These are phyloP conservation scores for Kodamaea hsintzibuensis DNA, from an alignment of 805 yeast genomes.

Conservation along the genomic window DNA sequence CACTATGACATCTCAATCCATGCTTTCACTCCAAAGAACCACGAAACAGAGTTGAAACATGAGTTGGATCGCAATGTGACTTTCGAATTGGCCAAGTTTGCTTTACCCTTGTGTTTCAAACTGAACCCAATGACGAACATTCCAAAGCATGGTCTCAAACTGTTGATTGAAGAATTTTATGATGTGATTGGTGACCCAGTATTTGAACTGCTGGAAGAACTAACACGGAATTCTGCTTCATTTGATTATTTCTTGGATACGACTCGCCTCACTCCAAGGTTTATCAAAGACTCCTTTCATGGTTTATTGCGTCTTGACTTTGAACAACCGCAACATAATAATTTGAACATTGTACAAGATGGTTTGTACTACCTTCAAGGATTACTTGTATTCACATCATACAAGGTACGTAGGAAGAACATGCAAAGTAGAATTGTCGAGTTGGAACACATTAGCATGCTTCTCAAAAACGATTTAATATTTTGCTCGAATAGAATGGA, in stretches of 20 bases:
- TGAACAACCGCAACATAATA: constrained; percentile 22
- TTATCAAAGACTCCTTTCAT: constrained; percentile 50
- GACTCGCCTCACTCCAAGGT: constrained; percentile 42
- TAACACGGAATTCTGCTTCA: constrained; percentile 47
- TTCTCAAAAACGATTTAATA: constrained; percentile 65
- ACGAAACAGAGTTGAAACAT: constrained; percentile 40
- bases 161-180: constrained; percentile 67
- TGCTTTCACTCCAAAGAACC: constrained; percentile 65
- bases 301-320: constrained; percentile 44
- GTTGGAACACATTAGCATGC: constrained; percentile 67
- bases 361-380: constrained; percentile 77
- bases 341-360: constrained; percentile 31
- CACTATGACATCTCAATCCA: constrained; percentile 65
- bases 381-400: constrained; percentile 64
- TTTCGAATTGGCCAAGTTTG: constrained; percentile 43
- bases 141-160: constrained; percentile 71
- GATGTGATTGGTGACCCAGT: constrained; percentile 72
- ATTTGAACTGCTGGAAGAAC: constrained; percentile 33
- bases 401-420: constrained; percentile 67
- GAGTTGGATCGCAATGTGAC: constrained; percentile 32
- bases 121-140: constrained; percentile 59
- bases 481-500: constrained; percentile 72
- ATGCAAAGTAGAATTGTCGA: constrained; percentile 84
- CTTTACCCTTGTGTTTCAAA: constrained; percentile 55
- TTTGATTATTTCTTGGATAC: constrained; percentile 50